These are phyloP conservation scores for Scedosporium minutisporum DNA, from an alignment of 2,329 filamentous ascomycete species.

Conservation along the genomic window DNA sequence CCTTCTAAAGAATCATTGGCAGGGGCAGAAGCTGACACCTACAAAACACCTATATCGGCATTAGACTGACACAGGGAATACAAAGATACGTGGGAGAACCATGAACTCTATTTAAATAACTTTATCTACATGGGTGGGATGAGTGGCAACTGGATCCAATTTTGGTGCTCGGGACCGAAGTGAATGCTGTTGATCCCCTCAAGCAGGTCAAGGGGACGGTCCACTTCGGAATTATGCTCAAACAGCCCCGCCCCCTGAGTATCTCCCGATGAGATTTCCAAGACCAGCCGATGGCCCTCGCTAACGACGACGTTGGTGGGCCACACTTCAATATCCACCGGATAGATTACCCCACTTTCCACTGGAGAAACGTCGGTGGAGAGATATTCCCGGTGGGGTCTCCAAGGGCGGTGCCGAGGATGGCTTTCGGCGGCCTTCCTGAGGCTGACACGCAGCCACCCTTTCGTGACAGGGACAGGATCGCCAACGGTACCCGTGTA, in stretches of 20 bases:
- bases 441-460: constrained; percentile 52
- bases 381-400: constrained; percentile 46
- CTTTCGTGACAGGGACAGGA: constrained; percentile 51
- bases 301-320: constrained; percentile 47
- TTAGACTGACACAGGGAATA: no score
- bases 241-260: constrained; percentile 52
- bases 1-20: background rate
- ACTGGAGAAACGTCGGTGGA: constrained; percentile 46
- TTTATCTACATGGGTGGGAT: background rate
- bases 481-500: constrained; percentile 60
- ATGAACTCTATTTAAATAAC: no score
- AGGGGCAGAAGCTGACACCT: background rate
- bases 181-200: background rate
- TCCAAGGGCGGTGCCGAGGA: constrained; percentile 39
- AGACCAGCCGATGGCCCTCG: constrained; percentile 38
- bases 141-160: background rate
- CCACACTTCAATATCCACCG: constrained; percentile 55
- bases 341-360: constrained; percentile 43
- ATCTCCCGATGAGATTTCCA: constrained; percentile 46
- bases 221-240: constrained; percentile 27
- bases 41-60: background rate
- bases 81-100: no score
- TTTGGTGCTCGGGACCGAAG: background rate
- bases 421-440: constrained; percentile 42
- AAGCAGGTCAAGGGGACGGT: background rate